Evolutionary conservation across 768 basidiomycete genomes (phyloP).

Genomic region (Pisolithus marmoratus): DNA sequence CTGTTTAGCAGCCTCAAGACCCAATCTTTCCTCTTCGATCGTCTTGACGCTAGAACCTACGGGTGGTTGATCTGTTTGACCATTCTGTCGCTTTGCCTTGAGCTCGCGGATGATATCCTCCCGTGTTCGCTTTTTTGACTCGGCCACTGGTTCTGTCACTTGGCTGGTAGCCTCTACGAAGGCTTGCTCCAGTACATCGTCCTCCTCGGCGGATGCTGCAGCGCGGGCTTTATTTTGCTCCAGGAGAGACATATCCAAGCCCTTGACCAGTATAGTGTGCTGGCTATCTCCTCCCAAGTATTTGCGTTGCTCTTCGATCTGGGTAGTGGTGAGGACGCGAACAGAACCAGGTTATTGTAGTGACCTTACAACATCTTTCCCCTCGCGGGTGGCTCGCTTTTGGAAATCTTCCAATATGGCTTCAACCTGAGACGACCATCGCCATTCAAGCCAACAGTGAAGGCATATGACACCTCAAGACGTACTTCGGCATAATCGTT

Average conservation of each 20-base stretch:
- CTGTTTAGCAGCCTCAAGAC: conserved; percentile 34
- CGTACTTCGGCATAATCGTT: conserved; percentile 71
- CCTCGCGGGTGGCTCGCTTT: conserved; percentile 50
- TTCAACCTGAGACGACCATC: conserved; percentile 48
- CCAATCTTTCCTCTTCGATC: conserved; percentile 14
- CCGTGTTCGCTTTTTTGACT: conserved; percentile 68
- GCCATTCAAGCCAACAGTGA: not conserved
- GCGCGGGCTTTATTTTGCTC: conserved; percentile 76
- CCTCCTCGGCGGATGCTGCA: conserved; percentile 55
- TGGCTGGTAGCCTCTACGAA: conserved; percentile 42
- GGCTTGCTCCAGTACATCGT: conserved; percentile 76
- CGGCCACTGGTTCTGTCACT: conserved; percentile 8
- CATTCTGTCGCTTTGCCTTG: conserved; percentile 53
- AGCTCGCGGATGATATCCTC: conserved; percentile 70
- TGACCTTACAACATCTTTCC: conserved; percentile 50
- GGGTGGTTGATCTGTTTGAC: conserved; percentile 11
- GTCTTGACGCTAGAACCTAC: conserved; percentile 8
- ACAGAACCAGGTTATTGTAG: not conserved
- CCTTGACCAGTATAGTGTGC: conserved; percentile 85
- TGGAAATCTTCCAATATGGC: conserved; percentile 81
- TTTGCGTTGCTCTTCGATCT: conserved; percentile 70
- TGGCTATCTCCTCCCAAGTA: conserved; percentile 83
- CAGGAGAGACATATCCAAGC: conserved; percentile 81
- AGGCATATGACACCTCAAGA: not conserved
- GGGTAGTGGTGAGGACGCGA: conserved; percentile 3